A percentile compares a stretch with the other conserved stretches of the same genome.
phyloP scores from a whole-genome alignment of 169 alveolate species.

The Cyclospora cayetanensis region DNA sequence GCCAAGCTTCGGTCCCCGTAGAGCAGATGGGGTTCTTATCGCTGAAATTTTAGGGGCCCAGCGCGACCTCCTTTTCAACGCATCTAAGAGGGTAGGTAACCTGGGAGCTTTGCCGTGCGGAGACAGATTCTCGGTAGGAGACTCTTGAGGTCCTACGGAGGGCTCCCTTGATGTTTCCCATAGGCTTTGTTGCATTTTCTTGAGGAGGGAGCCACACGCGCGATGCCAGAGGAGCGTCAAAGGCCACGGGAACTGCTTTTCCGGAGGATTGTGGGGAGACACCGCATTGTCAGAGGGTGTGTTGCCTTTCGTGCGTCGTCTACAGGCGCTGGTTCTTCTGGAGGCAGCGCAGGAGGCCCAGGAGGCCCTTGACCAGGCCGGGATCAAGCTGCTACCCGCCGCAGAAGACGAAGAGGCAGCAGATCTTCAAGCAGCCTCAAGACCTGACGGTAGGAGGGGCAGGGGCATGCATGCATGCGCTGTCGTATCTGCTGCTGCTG shows the following conservation, averaged over 20 bases:
- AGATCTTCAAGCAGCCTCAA: background rate
- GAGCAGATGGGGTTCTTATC: conserved; percentile 26
- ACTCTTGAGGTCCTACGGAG: too few species aligned
- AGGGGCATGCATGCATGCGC: background rate
- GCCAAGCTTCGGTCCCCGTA: background rate
- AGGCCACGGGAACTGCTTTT: too few species aligned
- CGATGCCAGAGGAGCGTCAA: too few species aligned
- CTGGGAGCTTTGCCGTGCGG: background rate
- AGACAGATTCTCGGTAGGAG: background rate
- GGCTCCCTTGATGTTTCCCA: too few species aligned
- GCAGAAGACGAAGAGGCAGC: conserved; percentile 35
- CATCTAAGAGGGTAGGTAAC: conserved; percentile 4
- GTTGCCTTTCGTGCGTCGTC: too few species aligned
- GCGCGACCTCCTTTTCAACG: conserved; percentile 11
- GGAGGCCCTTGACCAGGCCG: conserved; percentile 59
- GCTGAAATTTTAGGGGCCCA: conserved; percentile 50
- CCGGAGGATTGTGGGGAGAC: too few species aligned
- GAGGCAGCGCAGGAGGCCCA: conserved; percentile 63
- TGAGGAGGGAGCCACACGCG: too few species aligned
- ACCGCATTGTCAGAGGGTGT: too few species aligned
- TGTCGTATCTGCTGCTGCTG: background rate
- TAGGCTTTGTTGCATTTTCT: too few species aligned
- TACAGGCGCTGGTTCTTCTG: conserved; percentile 21
- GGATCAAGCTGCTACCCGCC: conserved; percentile 28
- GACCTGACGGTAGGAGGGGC: background rate